Conservation (phyloP, 768 basidiomycete species). For the Termitomyces sp. region DNA sequence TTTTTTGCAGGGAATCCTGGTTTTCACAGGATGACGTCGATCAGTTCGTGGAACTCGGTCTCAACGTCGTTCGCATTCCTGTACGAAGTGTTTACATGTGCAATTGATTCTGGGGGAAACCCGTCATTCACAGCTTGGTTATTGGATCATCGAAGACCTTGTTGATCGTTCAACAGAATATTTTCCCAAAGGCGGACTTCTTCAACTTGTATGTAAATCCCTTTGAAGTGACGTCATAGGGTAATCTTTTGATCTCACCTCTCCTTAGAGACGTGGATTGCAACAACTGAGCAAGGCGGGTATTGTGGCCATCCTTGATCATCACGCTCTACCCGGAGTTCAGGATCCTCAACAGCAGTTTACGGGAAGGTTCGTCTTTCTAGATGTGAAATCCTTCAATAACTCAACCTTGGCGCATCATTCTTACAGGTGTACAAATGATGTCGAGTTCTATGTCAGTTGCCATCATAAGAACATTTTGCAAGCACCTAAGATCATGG, state of each 20-base stretch:
- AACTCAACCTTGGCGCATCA: neutral
- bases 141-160: constrained; percentile 74
- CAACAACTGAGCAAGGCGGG: constrained; percentile 53
- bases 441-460: constrained; percentile 69
- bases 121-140: constrained; percentile 50
- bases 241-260: neutral
- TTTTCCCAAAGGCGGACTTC: constrained; percentile 66
- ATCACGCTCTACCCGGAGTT: constrained; percentile 70
- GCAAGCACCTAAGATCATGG: neutral
- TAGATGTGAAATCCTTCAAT: neutral
- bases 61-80: constrained; percentile 76
- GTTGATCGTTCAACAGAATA: constrained; percentile 57
- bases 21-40: constrained; percentile 60
- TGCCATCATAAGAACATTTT: neutral
- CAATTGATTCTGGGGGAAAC: neutral
- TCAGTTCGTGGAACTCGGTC: constrained; percentile 43
- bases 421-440: constrained; percentile 49
- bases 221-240: neutral
- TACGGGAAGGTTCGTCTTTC: constrained; percentile 51
- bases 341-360: constrained; percentile 58
- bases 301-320: constrained; percentile 59
- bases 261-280: constrained; percentile 54
- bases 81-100: constrained; percentile 29
- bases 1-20: constrained; percentile 52
- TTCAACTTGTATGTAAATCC: constrained; percentile 54